A percentile compares a stretch with the other conserved stretches of the same genome.
Evolutionary conservation across 805 yeast genomes (phyloP).

Genomic region (Naumovozyma baii): DNA sequence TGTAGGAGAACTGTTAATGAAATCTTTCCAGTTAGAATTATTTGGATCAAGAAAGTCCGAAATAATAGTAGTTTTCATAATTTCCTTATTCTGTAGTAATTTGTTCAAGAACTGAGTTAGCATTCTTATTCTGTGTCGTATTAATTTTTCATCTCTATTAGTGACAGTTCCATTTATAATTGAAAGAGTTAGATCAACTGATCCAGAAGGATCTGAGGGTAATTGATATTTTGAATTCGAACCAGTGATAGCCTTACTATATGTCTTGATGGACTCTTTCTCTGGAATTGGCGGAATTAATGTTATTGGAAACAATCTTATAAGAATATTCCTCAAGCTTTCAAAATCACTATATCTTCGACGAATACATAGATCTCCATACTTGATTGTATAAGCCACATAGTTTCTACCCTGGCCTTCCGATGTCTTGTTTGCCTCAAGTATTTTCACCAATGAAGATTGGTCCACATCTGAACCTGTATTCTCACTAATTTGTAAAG

Average conservation of each 20-base stretch:
- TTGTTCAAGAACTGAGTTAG: constrained; percentile 27
- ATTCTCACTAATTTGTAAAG: neutral
- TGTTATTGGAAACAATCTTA: constrained; percentile 67
- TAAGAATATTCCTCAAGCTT: constrained; percentile 57
- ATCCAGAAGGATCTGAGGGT: constrained; percentile 25
- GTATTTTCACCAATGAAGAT: constrained; percentile 13
- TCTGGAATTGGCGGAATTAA: constrained; percentile 93
- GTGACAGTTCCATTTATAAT: constrained; percentile 24
- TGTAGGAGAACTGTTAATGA: constrained; percentile 27
- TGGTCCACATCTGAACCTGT: neutral
- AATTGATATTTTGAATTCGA: constrained; percentile 21
- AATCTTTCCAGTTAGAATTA: constrained; percentile 28
- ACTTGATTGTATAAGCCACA: constrained; percentile 68
- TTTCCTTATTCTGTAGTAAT: constrained; percentile 20
- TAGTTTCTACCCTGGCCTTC: constrained; percentile 29
- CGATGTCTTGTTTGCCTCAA: constrained; percentile 25
- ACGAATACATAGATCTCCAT: constrained; percentile 45
- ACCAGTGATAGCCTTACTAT: constrained; percentile 25
- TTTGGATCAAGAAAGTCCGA: constrained; percentile 29
- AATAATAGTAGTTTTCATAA: constrained; percentile 25
- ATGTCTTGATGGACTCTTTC: constrained; percentile 41
- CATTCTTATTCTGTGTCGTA: constrained; percentile 30
- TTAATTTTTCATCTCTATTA: constrained; percentile 26
- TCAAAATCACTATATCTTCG: constrained; percentile 92
- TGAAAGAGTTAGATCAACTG: constrained; percentile 25